A percentile compares a stretch with the other conserved stretches of the same genome.
Conservation (phyloP, 2,329 filamentous ascomycete species). For the Tolypocladium sp. region DNA sequence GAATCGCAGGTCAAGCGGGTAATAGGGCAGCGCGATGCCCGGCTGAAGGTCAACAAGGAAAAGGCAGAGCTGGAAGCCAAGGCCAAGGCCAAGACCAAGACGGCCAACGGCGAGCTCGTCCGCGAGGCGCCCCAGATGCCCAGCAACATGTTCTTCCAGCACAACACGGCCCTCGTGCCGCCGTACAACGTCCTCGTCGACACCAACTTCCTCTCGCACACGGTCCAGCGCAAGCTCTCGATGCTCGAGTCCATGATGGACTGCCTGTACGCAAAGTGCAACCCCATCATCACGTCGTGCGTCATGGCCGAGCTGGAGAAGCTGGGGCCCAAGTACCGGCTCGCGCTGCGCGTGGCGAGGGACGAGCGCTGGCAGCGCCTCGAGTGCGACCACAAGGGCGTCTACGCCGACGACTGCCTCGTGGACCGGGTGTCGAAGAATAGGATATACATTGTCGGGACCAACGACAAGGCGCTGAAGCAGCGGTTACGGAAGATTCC, state of each 20-base stretch:
- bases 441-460: constrained; percentile 71
- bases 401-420: constrained; percentile 73
- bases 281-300: constrained; percentile 71
- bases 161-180: constrained; percentile 78
- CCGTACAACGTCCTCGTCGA: constrained; percentile 60
- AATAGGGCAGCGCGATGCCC: constrained; percentile 70
- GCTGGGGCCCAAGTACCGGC: constrained; percentile 77
- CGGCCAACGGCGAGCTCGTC: constrained; percentile 50
- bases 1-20: constrained; percentile 62
- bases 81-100: constrained; percentile 47
- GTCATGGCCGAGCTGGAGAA: constrained; percentile 83
- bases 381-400: constrained; percentile 84
- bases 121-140: constrained; percentile 76
- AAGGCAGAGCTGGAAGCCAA: constrained; percentile 51
- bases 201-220: constrained; percentile 87
- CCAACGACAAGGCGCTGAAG: constrained; percentile 72
- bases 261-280: constrained; percentile 83
- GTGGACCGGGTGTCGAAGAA: constrained; percentile 66
- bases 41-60: constrained; percentile 71
- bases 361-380: constrained; percentile 84
- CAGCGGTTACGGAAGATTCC: constrained; percentile 66
- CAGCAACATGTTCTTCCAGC: constrained; percentile 77
- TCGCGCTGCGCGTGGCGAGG: constrained; percentile 76
- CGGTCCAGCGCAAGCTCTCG: constrained; percentile 83
- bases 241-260: constrained; percentile 88